Conservation (phyloP, 2,329 filamentous ascomycete species). For the Trichoderma sp. region DNA sequence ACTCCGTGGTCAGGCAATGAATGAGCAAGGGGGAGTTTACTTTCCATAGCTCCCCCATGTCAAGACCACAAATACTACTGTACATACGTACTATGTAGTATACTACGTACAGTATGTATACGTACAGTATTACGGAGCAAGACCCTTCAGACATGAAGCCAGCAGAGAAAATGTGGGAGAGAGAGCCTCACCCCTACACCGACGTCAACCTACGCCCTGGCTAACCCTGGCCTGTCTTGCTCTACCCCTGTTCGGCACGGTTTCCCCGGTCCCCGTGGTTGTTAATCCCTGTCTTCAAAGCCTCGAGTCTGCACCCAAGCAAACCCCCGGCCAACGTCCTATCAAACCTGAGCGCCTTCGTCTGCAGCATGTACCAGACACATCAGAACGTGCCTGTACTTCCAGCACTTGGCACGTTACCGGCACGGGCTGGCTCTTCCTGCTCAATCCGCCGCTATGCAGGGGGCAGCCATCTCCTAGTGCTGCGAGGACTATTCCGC, state of each 20-base stretch:
- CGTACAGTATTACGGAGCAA: neutral
- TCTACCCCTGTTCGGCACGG: constrained; percentile 6
- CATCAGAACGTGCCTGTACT: neutral
- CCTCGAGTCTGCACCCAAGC: neutral
- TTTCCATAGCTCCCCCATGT: neutral
- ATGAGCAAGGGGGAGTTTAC: neutral
- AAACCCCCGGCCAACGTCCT: neutral
- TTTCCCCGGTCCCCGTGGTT: constrained; percentile 9
- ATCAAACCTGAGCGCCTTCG: neutral
- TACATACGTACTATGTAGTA: too few species aligned
- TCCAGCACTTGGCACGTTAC: neutral
- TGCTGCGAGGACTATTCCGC: neutral
- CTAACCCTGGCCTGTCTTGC: neutral
- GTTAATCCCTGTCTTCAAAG: neutral
- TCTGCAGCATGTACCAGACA: neutral
- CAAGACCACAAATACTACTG: neutral
- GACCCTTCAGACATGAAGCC: constrained; percentile 11
- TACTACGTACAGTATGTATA: too few species aligned
- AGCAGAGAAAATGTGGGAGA: neutral
- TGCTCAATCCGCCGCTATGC: neutral
- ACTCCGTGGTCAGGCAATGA: neutral
- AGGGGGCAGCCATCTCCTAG: neutral
- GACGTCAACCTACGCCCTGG: constrained; percentile 15
- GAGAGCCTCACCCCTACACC: neutral
- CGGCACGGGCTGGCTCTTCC: neutral